These are phyloP conservation scores for Stachybotrys chlorohalonatus DNA, from an alignment of 2,329 filamentous ascomycete genomes.

Conservation along the genomic window DNA sequence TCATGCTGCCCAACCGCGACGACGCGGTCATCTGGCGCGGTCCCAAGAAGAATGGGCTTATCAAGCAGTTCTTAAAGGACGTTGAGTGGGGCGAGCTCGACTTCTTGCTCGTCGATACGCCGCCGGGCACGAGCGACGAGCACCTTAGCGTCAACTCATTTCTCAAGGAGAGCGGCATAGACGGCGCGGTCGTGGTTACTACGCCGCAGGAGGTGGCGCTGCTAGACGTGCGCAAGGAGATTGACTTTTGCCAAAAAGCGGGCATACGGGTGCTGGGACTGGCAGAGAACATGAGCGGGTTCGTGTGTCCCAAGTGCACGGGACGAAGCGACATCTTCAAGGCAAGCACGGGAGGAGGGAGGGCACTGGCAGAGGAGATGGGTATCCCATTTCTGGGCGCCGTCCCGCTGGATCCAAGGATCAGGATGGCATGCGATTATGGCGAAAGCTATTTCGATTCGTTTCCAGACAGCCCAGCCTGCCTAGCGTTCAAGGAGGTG, in stretches of 20 bases:
- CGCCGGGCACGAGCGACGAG: constrained; percentile 90
- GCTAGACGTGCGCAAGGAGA: constrained; percentile 91
- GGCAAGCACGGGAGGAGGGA: constrained; percentile 82
- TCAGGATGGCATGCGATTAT: constrained; percentile 94
- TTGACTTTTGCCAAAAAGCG: constrained; percentile 94
- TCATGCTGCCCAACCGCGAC: constrained; percentile 90
- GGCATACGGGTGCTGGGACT: constrained; percentile 81
- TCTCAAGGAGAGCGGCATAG: constrained; percentile 82
- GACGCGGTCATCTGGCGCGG: constrained; percentile 97
- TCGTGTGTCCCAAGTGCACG: constrained; percentile 88
- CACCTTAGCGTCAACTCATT: constrained; percentile 91
- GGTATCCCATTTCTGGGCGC: constrained; percentile 79
- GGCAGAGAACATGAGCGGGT: constrained; percentile 97
- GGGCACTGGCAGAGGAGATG: constrained; percentile 74
- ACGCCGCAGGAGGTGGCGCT: constrained; percentile 92
- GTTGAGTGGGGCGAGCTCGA: constrained; percentile 97
- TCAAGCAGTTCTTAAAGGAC: constrained; percentile 96
- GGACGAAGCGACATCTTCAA: constrained; percentile 79
- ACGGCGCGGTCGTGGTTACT: constrained; percentile 86
- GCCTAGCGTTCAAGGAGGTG: constrained; percentile 69
- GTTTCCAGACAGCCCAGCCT: constrained; percentile 89
- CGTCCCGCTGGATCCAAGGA: constrained; percentile 85
- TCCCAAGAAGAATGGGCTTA: constrained; percentile 96
- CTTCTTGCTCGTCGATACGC: constrained; percentile 88
- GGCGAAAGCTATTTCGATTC: constrained; percentile 95